Percentiles rank a stretch among this genome's conserved stretches.
Evolutionary conservation across 768 basidiomycete species (phyloP).

Genomic region (Cystobasidium onofrii): DNA sequence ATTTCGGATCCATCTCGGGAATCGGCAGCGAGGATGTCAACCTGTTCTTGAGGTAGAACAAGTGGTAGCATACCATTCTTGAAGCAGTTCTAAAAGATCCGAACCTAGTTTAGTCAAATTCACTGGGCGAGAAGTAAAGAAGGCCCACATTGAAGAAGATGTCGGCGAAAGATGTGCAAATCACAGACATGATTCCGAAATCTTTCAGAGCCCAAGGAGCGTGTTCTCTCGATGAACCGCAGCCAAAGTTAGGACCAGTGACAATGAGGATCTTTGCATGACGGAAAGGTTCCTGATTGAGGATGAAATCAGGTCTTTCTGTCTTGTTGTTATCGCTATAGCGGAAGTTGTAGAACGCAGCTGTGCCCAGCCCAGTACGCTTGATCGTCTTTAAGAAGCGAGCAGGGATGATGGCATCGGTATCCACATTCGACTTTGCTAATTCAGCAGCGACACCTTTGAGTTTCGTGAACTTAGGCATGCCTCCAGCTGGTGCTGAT

Average conservation of each 20-base stretch:
- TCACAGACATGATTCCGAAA: conserved; percentile 79
- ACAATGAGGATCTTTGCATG: conserved; percentile 71
- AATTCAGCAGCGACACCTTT: conserved; percentile 42
- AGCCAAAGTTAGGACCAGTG: conserved; percentile 77
- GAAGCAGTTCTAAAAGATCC: conserved; percentile 57
- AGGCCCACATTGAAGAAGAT: conserved; percentile 63
- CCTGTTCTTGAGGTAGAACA: conserved; percentile 60
- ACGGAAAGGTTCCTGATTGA: conserved; percentile 71
- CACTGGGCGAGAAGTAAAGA: conserved; percentile 32
- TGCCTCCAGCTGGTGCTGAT: conserved; percentile 27
- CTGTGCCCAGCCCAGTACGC: conserved; percentile 74
- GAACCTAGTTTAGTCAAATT: not conserved
- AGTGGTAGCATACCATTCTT: conserved; percentile 89
- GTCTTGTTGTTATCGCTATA: conserved; percentile 68
- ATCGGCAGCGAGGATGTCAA: conserved; percentile 65
- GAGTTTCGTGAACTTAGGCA: conserved; percentile 41
- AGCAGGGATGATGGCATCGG: conserved; percentile 89
- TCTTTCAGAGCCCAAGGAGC: conserved; percentile 61
- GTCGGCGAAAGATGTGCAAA: conserved; percentile 81
- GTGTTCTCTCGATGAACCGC: conserved; percentile 70
- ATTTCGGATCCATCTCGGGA: conserved; percentile 66
- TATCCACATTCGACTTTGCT: conserved; percentile 56
- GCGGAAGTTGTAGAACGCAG: conserved; percentile 71
- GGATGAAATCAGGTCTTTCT: conserved; percentile 67
- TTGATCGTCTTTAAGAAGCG: conserved; percentile 89